These are phyloP conservation scores for Begonia peltatifolia DNA, from an alignment of 306 rosid species.

Conservation along the genomic window DNA sequence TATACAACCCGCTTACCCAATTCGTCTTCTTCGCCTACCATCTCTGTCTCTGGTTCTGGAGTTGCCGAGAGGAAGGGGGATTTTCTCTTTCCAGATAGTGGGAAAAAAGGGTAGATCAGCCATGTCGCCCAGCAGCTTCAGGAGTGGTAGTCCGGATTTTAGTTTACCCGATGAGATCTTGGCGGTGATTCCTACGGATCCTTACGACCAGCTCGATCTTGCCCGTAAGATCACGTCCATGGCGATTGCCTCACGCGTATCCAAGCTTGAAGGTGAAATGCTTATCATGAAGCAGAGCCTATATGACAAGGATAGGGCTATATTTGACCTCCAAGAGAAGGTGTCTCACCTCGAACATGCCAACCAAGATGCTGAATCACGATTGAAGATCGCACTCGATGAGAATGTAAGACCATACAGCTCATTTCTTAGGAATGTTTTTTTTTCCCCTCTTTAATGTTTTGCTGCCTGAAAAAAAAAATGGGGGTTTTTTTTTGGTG, in stretches of 20 bases:
- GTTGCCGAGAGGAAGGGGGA: neutral
- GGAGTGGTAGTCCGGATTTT: slow-evolving; percentile 31
- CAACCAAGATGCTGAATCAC: slow-evolving; percentile 40
- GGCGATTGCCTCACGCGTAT: slow-evolving; percentile 82
- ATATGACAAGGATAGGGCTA: slow-evolving; percentile 39
- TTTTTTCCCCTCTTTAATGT: neutral
- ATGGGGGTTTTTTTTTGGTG: no score
- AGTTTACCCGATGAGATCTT: slow-evolving; percentile 54
- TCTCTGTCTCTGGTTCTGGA: slow-evolving; percentile 5
- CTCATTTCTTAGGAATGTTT: neutral
- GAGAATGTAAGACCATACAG: slow-evolving; percentile 33
- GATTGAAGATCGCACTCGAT: slow-evolving; percentile 33
- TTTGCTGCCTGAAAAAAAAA: slow-evolving; percentile 1
- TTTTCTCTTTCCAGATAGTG: neutral
- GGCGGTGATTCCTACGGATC: slow-evolving; percentile 69
- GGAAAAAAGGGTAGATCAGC: slow-evolving; percentile 10
- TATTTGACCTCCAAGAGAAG: slow-evolving; percentile 42
- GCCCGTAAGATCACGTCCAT: slow-evolving; percentile 87
- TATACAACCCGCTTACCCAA: no score
- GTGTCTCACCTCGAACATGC: slow-evolving; percentile 32
- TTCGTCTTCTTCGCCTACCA: neutral
- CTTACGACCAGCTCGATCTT: slow-evolving; percentile 84
- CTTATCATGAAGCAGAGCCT: slow-evolving; percentile 41
- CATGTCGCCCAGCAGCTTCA: slow-evolving; percentile 19
- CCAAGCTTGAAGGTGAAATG: slow-evolving; percentile 57